phyloP scores from a whole-genome alignment of 2,329 filamentous ascomycete species.

The Aspergillus spinulosporus region DNA sequence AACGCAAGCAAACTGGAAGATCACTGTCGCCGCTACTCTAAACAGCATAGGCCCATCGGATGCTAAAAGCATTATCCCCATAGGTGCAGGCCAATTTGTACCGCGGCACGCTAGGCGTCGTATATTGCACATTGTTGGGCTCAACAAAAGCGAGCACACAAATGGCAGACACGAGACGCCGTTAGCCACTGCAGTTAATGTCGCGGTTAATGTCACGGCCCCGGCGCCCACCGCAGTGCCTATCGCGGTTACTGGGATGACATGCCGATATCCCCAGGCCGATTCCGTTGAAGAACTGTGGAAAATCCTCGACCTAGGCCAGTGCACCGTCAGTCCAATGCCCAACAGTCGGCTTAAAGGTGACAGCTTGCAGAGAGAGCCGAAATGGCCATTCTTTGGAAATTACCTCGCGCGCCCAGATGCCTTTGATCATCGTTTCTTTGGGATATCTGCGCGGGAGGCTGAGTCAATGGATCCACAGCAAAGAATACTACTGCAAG shows the following conservation, averaged over 20 bases:
- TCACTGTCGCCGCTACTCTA: background rate
- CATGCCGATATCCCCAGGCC: constrained; percentile 36
- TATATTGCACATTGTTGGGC: too few species aligned
- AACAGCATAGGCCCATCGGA: background rate
- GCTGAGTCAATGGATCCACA: constrained; percentile 33
- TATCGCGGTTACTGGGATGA: constrained; percentile 44
- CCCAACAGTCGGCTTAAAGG: constrained; percentile 21
- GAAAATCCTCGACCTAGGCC: background rate
- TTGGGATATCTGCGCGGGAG: constrained; percentile 32
- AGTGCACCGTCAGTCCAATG: constrained; percentile 24
- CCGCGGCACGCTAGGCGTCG: too few species aligned
- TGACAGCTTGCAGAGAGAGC: constrained; percentile 24
- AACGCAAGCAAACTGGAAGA: background rate
- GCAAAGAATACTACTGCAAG: constrained; percentile 31
- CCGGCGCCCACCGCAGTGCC: background rate
- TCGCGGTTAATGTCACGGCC: too few species aligned
- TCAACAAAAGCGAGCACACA: too few species aligned
- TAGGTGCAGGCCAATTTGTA: too few species aligned
- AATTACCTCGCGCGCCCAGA: constrained; percentile 25
- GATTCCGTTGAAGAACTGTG: constrained; percentile 31
- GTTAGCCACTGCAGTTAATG: too few species aligned
- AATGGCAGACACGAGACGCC: too few species aligned
- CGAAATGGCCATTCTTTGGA: constrained; percentile 19
- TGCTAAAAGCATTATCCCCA: background rate
- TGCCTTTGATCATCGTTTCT: constrained; percentile 33